These are phyloP conservation scores for Prosopis cineraria DNA, from an alignment of 306 rosid genomes.

Conservation along the genomic window DNA sequence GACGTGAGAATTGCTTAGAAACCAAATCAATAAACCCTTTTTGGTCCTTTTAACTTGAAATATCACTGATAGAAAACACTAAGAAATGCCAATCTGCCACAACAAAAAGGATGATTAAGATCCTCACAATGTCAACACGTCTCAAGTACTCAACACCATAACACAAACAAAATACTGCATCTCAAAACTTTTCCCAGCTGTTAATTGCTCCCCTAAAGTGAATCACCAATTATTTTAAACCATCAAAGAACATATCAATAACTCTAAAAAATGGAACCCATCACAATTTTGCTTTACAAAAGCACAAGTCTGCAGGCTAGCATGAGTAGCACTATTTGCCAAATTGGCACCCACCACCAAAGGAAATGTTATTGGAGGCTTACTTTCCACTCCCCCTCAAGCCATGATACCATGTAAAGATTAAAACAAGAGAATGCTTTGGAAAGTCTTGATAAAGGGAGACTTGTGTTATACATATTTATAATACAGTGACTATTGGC, in stretches of 20 bases:
- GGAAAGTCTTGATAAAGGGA: background rate
- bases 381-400: background rate
- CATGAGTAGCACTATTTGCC: too few relatives aligned
- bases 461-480: background rate
- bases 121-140: background rate
- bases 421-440: background rate
- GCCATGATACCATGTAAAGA: background rate
- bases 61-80: background rate
- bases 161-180: background rate
- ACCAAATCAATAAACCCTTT: background rate
- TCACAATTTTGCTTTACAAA: too few relatives aligned
- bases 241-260: background rate
- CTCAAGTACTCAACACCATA: background rate
- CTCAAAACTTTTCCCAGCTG: background rate
- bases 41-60: background rate
- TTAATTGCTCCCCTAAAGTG: background rate
- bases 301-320: too few relatives aligned
- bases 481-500: too few relatives aligned
- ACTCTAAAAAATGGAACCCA: too few relatives aligned
- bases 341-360: background rate
- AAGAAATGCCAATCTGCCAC: background rate
- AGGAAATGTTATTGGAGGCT: background rate
- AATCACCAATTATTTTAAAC: background rate
- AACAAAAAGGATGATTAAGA: background rate
- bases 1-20: background rate